Base-by-base conservation (phyloP, 139 green algal genomes). In the Volvox africanus region DNA sequence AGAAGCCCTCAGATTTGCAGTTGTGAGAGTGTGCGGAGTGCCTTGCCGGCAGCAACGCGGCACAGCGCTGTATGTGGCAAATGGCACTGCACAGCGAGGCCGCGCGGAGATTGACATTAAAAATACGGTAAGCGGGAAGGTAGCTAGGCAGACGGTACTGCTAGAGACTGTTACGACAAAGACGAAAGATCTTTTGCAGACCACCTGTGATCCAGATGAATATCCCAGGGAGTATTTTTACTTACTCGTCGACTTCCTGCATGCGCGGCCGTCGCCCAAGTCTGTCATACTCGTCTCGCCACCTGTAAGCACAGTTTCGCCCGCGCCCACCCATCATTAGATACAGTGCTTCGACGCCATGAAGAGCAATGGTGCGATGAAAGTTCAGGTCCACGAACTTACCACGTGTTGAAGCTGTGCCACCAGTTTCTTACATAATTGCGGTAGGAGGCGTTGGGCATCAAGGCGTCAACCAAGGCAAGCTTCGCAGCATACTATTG, bases 201-300 rank as follows among this genome's bases (percentile, higher is more conserved):
- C 44, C 44, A 14, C 44, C 44, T 9, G 44, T 55, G 44, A 55
- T 9, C 9, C 44, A 55, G 44, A 55, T 55, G 9, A 55, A 55
- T 55, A 14, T 5, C 44, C 5, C 5, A 55, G 5, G 9, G 9
- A 14, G 44, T 5, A 55, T 14, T 14, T 55, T n/a, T 36, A 88
- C 82, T 88, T 36, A 88, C 82, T 88, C 61, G 65, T 88, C 82
- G 20, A 88, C 82, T 35, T 88, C 82, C 18, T 88, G 82, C 65
- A 80, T 80, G 13, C 65, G 21, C 22, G 82, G 82, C 33, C 82
- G 82, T 3, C 65, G 62, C 2, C 82, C 82, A 12, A 88, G 65
- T 26, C 65, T 88, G 33, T 88, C 82, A 75, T 88, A 80, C 21
- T 88, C 65, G 5, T 88, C 82, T 14, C 65, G 65, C 82, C 82